phyloP scores from a whole-genome alignment of 208 protist species.

The Leishmania amazonensis region DNA sequence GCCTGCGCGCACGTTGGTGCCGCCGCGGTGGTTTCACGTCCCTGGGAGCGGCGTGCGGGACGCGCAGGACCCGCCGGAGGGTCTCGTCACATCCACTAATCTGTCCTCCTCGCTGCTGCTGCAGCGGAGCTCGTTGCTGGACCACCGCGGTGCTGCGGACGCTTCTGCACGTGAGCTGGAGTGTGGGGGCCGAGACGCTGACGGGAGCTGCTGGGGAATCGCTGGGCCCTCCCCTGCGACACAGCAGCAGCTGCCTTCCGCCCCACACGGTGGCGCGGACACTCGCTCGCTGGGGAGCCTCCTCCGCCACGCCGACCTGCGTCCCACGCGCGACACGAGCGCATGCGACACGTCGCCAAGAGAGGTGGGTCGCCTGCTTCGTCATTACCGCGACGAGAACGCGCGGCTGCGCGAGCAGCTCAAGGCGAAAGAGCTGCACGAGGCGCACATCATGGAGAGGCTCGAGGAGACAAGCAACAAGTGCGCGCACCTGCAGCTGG shows the following conservation, averaged over 20 bases:
- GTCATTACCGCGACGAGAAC: slow-evolving; percentile 58
- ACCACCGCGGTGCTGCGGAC: not conserved
- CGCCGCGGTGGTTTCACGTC: slow-evolving; percentile 25
- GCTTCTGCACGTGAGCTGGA: not conserved
- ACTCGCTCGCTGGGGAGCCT: not conserved
- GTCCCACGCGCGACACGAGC: not conserved
- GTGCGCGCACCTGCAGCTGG: slow-evolving; percentile 16
- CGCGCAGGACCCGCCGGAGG: not conserved
- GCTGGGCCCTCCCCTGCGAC: not conserved
- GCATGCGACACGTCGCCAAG: not conserved
- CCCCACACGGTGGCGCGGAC: not conserved
- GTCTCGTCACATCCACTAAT: slow-evolving; percentile 3
- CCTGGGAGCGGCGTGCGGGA: slow-evolving; percentile 10
- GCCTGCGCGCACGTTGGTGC: not conserved
- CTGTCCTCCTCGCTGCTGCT: not conserved
- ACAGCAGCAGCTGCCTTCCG: not conserved
- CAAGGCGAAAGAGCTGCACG: slow-evolving; percentile 43
- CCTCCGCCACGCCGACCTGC: not conserved
- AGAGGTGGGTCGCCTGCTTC: slow-evolving; percentile 36
- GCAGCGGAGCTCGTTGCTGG: not conserved
- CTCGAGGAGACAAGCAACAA: slow-evolving; percentile 35
- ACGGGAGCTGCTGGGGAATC: not conserved
- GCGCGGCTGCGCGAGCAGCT: slow-evolving; percentile 63
- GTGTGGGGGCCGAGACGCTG: not conserved
- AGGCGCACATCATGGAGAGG: slow-evolving; percentile 46